Conservation (phyloP, 306 rosid species). For the Quercus gilva region DNA sequence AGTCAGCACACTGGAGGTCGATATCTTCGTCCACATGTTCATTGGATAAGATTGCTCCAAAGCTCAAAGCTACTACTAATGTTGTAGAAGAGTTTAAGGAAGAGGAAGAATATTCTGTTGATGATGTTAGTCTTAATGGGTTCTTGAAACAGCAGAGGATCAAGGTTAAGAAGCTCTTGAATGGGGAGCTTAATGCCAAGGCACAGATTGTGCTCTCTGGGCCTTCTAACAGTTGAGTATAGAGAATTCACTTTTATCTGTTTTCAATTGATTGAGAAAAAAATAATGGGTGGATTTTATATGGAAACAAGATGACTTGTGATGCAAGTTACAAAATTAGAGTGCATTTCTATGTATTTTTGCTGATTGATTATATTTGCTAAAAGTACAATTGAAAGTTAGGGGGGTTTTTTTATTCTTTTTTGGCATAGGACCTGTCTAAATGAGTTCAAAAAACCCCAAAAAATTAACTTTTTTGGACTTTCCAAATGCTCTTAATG, state of each 20-base stretch:
- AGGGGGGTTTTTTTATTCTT: too few relatives aligned
- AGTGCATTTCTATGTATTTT: too few relatives aligned
- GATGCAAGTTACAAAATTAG: not conserved
- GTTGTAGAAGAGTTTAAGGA: conserved; percentile 18
- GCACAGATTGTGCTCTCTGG: conserved; percentile 62
- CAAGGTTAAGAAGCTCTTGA: conserved; percentile 31
- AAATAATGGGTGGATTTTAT: not conserved
- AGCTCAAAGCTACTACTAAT: not conserved
- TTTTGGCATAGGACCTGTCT: too few relatives aligned
- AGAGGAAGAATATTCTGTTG: conserved; percentile 20
- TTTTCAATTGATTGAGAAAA: not conserved
- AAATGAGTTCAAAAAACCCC: too few relatives aligned
- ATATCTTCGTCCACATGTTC: conserved; percentile 67
- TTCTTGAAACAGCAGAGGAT: conserved; percentile 58
- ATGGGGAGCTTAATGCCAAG: conserved; percentile 32
- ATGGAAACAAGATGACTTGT: not conserved
- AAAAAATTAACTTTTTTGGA: too few relatives aligned
- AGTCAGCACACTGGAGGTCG: conserved; percentile 57
- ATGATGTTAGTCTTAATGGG: conserved; percentile 40
- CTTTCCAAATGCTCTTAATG: too few relatives aligned
- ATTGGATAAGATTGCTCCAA: conserved; percentile 29
- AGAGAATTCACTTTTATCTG: not conserved
- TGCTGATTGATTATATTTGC: too few relatives aligned
- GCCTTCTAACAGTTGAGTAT: conserved; percentile 60
- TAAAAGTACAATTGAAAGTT: too few relatives aligned